Evolutionary conservation across 1,284 basidiomycete species (phyloP), one percentile per base, ranked within the genome.

Genomic region (Boletus coffeatus): DNA sequence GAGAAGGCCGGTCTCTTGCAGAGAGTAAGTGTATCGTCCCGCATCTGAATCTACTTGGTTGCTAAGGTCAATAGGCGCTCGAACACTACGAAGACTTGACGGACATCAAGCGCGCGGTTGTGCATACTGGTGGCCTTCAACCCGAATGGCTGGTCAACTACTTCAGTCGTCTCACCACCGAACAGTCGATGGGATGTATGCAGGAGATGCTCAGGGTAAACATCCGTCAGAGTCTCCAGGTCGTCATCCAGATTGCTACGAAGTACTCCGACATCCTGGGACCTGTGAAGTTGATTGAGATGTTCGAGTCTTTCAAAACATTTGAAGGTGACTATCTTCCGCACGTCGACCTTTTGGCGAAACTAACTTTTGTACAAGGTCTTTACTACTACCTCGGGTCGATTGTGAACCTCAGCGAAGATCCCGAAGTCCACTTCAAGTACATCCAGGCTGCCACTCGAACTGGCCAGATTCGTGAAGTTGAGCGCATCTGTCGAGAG

Each of bases 241-340:
- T 98, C 57, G 97, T 96, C 57, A 92, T 99, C 57, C 96, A 99
- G 79, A 95, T 98, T 71, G 96, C 97, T 16, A 99, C 96, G 63
- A 99, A 99, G 79, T 99, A 99, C 79, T 98, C 96, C 13, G 97
- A 99, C 72, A 92, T 99, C 63, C 87, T 99, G 56, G 96, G 97
- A 7, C 94, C 97, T 57, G 89, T 97, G 77, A 95, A 96, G 78
- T 83, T 99, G 64, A 98, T 99, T 70, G 97, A 99, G 81, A 92
- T 99, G 88, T 99, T 99, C 68, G 97, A 99, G 78, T 88, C 89
- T 60, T 99, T 95, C 87, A 99, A 98, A 85, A 96, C 88, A 65
- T 98, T 96, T 69, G 97, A 99, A 77, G 92, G 90, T 84, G 77
- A 63, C 50, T 29, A 43, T 9, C 39, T 59, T 5, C 53, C 3